A percentile compares a stretch with the other conserved stretches of the same genome.
Conservation (phyloP, 1,284 basidiomycete genomes). For the Agroathelia rolfsii region DNA sequence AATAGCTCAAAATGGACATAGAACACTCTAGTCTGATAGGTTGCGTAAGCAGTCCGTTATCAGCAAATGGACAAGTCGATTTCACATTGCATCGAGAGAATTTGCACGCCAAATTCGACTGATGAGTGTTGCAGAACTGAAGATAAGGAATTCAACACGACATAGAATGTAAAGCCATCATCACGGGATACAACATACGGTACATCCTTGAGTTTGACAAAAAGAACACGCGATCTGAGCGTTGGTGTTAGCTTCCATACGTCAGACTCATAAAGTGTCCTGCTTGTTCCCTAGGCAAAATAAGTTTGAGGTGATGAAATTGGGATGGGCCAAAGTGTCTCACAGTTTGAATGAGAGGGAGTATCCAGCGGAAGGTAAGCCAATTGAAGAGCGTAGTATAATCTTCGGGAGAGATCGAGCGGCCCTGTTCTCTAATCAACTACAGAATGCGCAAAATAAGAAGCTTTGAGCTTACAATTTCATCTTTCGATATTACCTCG, state of each 20-base stretch:
- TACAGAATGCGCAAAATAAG: slow-evolving; percentile 1
- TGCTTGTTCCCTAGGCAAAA: slow-evolving; percentile 28
- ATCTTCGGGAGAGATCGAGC: slow-evolving; percentile 48
- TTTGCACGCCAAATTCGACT: too few species aligned
- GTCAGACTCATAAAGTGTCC: slow-evolving; percentile 47
- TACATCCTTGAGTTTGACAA: slow-evolving; percentile 31
- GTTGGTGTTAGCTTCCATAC: slow-evolving; percentile 50
- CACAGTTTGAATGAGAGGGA: slow-evolving; percentile 37
- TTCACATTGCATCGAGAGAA: too few species aligned
- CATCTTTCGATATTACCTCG: slow-evolving; percentile 22
- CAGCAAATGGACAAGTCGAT: too few species aligned
- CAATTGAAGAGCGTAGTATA: slow-evolving; percentile 55
- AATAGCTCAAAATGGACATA: too few species aligned
- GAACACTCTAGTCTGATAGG: too few species aligned
- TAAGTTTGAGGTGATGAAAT: neutral
- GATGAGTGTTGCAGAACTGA: too few species aligned
- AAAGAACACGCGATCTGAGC: slow-evolving; percentile 41
- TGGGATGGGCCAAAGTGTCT: slow-evolving; percentile 3
- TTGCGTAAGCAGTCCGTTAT: too few species aligned
- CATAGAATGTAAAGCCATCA: too few species aligned
- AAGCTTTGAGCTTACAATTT: slow-evolving; percentile 25
- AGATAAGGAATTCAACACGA: too few species aligned
- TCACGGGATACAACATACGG: too few species aligned
- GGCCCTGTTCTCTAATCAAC: slow-evolving; percentile 21
- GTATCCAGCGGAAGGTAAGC: slow-evolving; percentile 62